Evolutionary conservation across 805 yeast species (phyloP), one percentile per base, ranked within the genome.

Genomic region (Nakazawaea ernobii): DNA sequence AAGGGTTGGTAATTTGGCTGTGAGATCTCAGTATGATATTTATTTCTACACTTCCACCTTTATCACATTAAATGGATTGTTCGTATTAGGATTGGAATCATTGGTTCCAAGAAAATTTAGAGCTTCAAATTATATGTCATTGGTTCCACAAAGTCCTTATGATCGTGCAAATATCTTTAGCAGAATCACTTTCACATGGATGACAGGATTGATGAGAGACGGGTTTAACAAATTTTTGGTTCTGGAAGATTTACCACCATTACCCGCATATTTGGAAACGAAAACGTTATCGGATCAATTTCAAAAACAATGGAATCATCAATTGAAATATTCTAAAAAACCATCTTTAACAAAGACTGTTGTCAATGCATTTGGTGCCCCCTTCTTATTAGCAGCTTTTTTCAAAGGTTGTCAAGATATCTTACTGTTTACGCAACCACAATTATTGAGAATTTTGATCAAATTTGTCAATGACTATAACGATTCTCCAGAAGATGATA

Each of bases 401-500:
- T 89, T 84, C 70, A 89, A 89, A 58, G 72, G 74, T 2, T 52
- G 75, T 33, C 92, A 88, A 62, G 98, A 94, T 68, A 53, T 75
- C n/a, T 68, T 91, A 47, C 86, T 94, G 0, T 89, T 86, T 59
- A 73, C 76, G n/a, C 96, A 89, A 65, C 98, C 98, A 0, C 96
- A 88, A 57, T 65, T 91, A 27, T 68, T 92, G 47, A 74, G 85
- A 47, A 57, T 74, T 7, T 71, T 91, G 52, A 89, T 91, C 54
- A 61, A 68, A 45, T 82, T 76, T 56, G 79, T 83, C 50, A 73
- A 75, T 43, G 79, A 74, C n/a, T 69, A 70, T 60, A 52, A 71
- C 45, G 70, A 71, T 8, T 59, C 33, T 61, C 66, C 29, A 33
- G 55, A 13, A 43, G 66, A 59, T 47, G 67, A 65, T 14, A 68